These are phyloP conservation scores for Vitis hybrid DNA, from an alignment of 177 flowering plant species.

Conservation along the genomic window DNA sequence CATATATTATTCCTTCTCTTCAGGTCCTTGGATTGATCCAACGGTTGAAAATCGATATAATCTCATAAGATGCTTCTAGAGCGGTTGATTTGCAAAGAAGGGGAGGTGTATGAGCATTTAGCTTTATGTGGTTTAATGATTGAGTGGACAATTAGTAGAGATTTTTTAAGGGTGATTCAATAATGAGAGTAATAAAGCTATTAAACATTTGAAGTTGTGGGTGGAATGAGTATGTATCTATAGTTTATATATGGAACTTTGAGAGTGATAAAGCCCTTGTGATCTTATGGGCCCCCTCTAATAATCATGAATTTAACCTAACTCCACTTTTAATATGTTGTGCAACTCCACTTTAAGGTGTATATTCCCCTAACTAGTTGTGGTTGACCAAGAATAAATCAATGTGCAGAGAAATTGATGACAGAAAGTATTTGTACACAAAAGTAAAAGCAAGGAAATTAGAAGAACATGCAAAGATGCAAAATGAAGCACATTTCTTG, in stretches of 20 bases:
- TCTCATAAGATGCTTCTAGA: neutral
- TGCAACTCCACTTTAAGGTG: constrained; percentile 3
- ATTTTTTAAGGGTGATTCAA: neutral
- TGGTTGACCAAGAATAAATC: constrained; percentile 20
- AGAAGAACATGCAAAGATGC: too few species aligned
- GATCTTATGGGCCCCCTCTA: constrained; percentile 35
- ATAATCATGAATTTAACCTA: constrained; percentile 39
- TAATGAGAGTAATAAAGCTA: constrained; percentile 6
- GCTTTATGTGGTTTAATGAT: constrained; percentile 10
- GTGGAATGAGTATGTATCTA: constrained; percentile 11
- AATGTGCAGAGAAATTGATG: too few species aligned
- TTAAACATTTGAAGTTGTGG: neutral
- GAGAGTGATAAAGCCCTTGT: constrained; percentile 7
- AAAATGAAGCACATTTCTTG: too few species aligned
- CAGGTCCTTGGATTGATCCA: neutral
- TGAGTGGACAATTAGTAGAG: neutral
- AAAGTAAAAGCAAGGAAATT: too few species aligned
- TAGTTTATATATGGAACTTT: neutral
- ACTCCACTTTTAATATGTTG: constrained; percentile 10
- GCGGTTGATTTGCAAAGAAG: neutral
- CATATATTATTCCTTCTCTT: neutral
- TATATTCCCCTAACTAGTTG: constrained; percentile 2
- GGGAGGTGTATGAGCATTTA: neutral
- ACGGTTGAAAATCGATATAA: neutral
- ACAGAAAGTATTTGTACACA: too few species aligned